Base-by-base conservation (phyloP, 1,139 yeast genomes). In the Suhomyces guaymorum region DNA sequence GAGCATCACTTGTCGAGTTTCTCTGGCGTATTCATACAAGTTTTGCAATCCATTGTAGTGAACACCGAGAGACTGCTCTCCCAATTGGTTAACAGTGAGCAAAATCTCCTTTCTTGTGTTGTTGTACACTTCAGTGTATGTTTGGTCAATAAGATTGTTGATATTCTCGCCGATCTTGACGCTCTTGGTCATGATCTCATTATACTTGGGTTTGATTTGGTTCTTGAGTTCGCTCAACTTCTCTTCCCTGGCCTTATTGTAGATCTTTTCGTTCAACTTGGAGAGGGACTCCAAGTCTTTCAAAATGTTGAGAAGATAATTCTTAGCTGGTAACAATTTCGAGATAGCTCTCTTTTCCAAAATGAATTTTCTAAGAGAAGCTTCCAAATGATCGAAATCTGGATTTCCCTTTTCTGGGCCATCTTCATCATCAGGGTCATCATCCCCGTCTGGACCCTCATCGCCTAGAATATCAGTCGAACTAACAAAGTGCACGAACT, bases 401-500 rank as follows among this genome's bases (percentile, higher is more conserved):
- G 89, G 88, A 41, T 73, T 55, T 19, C 43, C 40, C 21, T 19
- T 15, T 29, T 22, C 27, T 12, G 33, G 24, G 8, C 34, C 35
- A 27, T 51, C 44, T 18, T 50, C 49, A 4, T 48, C 48, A 16
- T 48, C 44, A 5, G 25, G 25, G 21, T 55, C 68, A 18, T 55
- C 73, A 28, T 57, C 72, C 27, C 59, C 74, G 30, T 54, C 70
- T 26, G 56, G 66, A 31, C 48, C 63, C 33, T 47, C 61, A 24
- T 42, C 57, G 36, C 49, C 63, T 13, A 66, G 52, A 9, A 66
- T 61, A 7, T 73, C 69, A 4, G 66, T 61, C 0, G 95, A 82
- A 24, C 94, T 81, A 3, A 94, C 87, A 61, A 92, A 94, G 57
- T 94, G 98, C n/a, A 94, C 94, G 63, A 92, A 90, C 28, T 90